A percentile compares a stretch with the other conserved stretches of the same genome.
Evolutionary conservation across 495 filamentous ascomycete species (phyloP).

Genomic region (Poronia punctata): DNA sequence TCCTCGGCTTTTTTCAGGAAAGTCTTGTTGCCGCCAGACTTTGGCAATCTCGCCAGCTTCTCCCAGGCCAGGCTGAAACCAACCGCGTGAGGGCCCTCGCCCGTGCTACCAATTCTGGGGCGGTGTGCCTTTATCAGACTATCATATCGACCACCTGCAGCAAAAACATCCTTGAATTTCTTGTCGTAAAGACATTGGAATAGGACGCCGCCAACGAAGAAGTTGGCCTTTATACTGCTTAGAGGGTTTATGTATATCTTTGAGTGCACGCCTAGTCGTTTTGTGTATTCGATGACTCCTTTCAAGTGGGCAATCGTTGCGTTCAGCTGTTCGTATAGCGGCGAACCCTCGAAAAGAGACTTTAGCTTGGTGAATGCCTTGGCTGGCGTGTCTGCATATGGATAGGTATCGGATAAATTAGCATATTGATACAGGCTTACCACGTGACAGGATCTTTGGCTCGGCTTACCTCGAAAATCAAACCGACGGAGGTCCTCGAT

Average conservation of each 20-base stretch:
- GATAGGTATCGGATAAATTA: conserved; percentile 14
- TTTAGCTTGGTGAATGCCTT: conserved; percentile 70
- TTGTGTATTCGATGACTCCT: conserved; percentile 66
- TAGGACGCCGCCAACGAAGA: conserved; percentile 79
- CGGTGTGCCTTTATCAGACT: conserved; percentile 67
- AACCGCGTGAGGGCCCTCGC: conserved; percentile 63
- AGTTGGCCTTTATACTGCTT: conserved; percentile 84
- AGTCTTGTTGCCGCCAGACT: conserved; percentile 47
- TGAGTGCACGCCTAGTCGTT: conserved; percentile 62
- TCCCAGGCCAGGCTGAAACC: conserved; percentile 92
- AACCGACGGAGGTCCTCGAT: conserved; percentile 86
- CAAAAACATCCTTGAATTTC: conserved; percentile 77
- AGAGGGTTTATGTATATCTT: conserved; percentile 83
- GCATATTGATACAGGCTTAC: background rate
- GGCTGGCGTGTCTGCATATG: conserved; percentile 53
- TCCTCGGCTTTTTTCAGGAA: conserved; percentile 61
- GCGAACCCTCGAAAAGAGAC: conserved; percentile 63
- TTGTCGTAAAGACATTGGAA: conserved; percentile 90
- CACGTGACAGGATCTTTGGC: no score
- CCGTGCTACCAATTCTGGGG: conserved; percentile 46
- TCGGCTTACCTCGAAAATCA: conserved; percentile 76
- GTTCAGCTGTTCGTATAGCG: conserved; percentile 57
- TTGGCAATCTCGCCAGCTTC: conserved; percentile 60
- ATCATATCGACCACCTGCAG: conserved; percentile 91
- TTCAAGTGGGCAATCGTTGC: conserved; percentile 72